Evolutionary conservation across 129 eudicot species (phyloP).

Genomic region (Chrysanthemum seticuspe): DNA sequence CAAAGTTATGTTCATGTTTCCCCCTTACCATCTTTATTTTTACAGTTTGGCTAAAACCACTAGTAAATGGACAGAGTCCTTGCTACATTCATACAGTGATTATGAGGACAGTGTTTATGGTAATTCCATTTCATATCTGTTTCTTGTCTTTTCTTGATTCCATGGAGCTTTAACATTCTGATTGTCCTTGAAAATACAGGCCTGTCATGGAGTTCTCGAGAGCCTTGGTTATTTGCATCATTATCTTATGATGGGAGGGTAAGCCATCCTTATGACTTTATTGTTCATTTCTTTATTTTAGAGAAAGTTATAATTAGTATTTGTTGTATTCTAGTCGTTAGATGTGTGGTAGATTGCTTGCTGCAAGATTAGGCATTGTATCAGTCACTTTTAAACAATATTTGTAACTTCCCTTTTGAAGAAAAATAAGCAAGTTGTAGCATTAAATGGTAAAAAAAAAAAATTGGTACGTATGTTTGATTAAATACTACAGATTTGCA

Average conservation of each 20-base stretch:
- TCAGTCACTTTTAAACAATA: neutral
- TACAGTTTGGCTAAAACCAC: slow-evolving; percentile 49
- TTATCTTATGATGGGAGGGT: slow-evolving; percentile 99
- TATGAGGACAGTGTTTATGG: slow-evolving; percentile 99
- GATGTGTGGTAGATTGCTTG: neutral
- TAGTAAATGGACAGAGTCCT: slow-evolving; percentile 48
- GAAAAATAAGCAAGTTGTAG: too few species aligned
- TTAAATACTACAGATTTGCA: too few species aligned
- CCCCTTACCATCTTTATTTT: slow-evolving; percentile 5
- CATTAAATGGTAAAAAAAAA: too few species aligned
- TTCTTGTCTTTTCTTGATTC: slow-evolving; percentile 2
- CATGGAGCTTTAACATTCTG: slow-evolving; percentile 15
- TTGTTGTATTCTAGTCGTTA: neutral
- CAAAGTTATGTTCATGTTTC: neutral
- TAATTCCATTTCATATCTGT: slow-evolving; percentile 30
- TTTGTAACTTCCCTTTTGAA: neutral
- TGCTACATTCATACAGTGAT: slow-evolving; percentile 77
- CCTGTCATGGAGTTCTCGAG: slow-evolving; percentile 92
- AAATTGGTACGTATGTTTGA: too few species aligned
- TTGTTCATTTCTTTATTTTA: neutral
- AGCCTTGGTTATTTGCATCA: slow-evolving; percentile 93
- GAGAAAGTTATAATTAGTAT: neutral
- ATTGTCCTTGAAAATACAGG: slow-evolving; percentile 45
- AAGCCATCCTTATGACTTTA: slow-evolving; percentile 11
- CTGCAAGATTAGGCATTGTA: neutral